Evolutionary conservation across 2,329 filamentous ascomycete species (phyloP).

Genomic region (Trichoderma sp.): DNA sequence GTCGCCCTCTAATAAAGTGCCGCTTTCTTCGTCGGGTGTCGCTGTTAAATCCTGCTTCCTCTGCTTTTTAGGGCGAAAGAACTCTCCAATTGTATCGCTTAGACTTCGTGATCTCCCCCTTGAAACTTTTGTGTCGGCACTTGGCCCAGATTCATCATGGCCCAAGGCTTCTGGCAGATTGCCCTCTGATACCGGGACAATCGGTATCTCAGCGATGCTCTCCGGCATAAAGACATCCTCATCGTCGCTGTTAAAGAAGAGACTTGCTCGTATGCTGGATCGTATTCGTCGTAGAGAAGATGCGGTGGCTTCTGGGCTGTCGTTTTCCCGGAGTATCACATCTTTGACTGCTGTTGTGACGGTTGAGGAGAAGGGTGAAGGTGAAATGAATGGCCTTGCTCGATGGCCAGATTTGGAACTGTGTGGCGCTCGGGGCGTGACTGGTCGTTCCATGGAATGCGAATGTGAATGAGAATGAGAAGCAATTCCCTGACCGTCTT

Average conservation of each 20-base stretch:
- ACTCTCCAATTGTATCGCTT: slow-evolving; percentile 48
- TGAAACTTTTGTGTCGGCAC: slow-evolving; percentile 30
- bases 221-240: slow-evolving; percentile 39
- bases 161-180: slow-evolving; percentile 33
- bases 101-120: slow-evolving; percentile 45
- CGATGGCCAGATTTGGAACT: slow-evolving; percentile 40
- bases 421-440: slow-evolving; percentile 38
- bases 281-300: slow-evolving; percentile 53
- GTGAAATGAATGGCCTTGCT: slow-evolving; percentile 58
- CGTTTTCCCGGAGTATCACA: slow-evolving; percentile 53
- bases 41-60: slow-evolving; percentile 34
- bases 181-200: slow-evolving; percentile 36
- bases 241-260: slow-evolving; percentile 56
- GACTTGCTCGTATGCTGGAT: slow-evolving; percentile 56
- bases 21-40: slow-evolving; percentile 30
- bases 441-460: slow-evolving; percentile 36
- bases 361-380: slow-evolving; percentile 63
- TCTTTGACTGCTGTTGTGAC: slow-evolving; percentile 63
- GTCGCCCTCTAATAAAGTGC: slow-evolving; percentile 34
- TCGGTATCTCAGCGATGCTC: slow-evolving; percentile 32
- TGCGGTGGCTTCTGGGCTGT: slow-evolving; percentile 45
- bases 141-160: slow-evolving; percentile 31
- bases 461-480: slow-evolving; percentile 28
- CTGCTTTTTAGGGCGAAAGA: slow-evolving; percentile 45
- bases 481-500: slow-evolving; percentile 34